Conservation (phyloP, 352 stramenopile genomes). For the Phytophthora sansomeana region DNA sequence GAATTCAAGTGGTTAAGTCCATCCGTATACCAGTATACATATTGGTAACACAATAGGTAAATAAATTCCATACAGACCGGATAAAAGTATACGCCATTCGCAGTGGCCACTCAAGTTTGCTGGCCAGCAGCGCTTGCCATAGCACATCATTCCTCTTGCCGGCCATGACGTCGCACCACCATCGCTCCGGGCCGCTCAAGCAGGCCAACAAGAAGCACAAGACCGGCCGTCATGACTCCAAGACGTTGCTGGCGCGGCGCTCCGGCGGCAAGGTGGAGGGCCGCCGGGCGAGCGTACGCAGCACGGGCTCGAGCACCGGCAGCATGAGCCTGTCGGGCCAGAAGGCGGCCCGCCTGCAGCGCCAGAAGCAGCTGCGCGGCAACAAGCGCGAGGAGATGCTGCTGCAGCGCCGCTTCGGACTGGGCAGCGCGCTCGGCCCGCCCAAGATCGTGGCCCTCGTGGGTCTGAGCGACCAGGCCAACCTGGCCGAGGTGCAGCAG, state of each 20-base stretch:
- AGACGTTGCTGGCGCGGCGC: constrained; percentile 74
- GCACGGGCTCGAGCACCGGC: constrained; percentile 44
- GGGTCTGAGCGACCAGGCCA: constrained; percentile 71
- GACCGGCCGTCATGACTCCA: constrained; percentile 83
- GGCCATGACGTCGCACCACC: constrained; percentile 79
- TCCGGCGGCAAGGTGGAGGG: constrained; percentile 81
- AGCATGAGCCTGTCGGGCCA: constrained; percentile 67
- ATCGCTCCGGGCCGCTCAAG: constrained; percentile 90
- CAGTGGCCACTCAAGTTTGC: constrained; percentile 14
- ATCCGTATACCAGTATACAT: too few relatives aligned
- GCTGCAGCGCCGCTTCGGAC: constrained; percentile 83
- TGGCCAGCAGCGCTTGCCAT: constrained; percentile 26
- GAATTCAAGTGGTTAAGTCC: too few relatives aligned
- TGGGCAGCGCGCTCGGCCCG: constrained; percentile 68
- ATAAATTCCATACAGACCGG: too few relatives aligned
- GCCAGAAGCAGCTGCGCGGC: constrained; percentile 84
- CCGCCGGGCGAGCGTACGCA: constrained; percentile 50
- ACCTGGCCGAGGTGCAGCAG: constrained; percentile 69
- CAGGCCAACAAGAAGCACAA: constrained; percentile 95
- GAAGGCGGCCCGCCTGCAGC: constrained; percentile 81
- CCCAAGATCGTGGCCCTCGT: constrained; percentile 90
- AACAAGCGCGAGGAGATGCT: constrained; percentile 90
- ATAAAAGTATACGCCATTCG: background rate
- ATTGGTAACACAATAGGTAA: too few relatives aligned
- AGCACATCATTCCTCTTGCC: constrained; percentile 21